Evolutionary conservation across 305 asterid species (phyloP), one percentile per base, ranked within the genome.

Genomic region (Rubia tinctorum): DNA sequence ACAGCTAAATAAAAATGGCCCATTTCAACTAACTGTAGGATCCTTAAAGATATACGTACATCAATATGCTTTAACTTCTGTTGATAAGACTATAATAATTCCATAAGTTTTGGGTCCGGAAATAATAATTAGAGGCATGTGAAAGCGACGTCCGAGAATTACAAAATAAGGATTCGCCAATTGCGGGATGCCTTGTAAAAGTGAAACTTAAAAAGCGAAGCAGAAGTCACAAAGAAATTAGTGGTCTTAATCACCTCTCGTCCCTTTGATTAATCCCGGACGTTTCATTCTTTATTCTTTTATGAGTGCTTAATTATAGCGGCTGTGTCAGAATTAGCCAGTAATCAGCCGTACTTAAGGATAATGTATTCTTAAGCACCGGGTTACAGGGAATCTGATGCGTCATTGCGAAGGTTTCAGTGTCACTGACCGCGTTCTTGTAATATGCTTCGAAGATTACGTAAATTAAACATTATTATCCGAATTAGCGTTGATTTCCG

Each of bases 371-470:
- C 30, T 66, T 13, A 40, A 66, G 34, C 53, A 39, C 40, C 40
- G 34, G 53, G n/a, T 66, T 44, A 40, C 9, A 18, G 53, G 70
- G 70, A 66, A 66, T 66, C 70, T 66, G 11, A n/a, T 40, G 11
- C 37, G 53, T 40, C 69, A 39, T 39, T 11, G 0, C n/a, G 3
- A 62, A 13, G 43, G 43, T 30, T 62, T 62, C 20, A 66, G 34
- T 13, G 30, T 66, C 45, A 42, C 10, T 40, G 65, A 60, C 65
- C 11, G 10, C 65, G 37, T 60, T 25, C 65, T 9, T 10, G 1
- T 23, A 1, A 6, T 59, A 11, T 30, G 13, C 9, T 20, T 56
- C 5, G 11, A 3, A 20, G 12, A 59, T 59, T 25, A 10, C 14
- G 34, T 13, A 9, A 25, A 58, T 23, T 58, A 18, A n/a, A 22